phyloP scores from a whole-genome alignment of 352 stramenopile species.

The Pythium brachiatum region DNA sequence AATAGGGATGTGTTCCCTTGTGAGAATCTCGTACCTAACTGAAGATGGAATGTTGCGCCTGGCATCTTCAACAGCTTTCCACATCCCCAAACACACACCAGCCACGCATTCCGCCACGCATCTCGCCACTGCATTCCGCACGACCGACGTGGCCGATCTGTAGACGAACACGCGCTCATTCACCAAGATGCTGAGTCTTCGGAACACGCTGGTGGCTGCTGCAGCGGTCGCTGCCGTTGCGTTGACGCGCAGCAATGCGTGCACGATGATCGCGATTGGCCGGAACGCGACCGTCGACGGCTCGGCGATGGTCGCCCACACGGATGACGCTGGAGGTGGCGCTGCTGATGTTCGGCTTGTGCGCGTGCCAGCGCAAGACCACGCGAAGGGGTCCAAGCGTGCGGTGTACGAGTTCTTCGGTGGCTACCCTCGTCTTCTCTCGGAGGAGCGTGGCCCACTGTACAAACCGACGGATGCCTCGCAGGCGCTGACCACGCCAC shows the following conservation, averaged over 20 bases:
- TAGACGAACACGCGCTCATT: neutral
- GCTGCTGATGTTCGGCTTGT: constrained; percentile 82
- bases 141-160: neutral
- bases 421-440: constrained; percentile 51
- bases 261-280: constrained; percentile 77
- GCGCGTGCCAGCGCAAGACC: constrained; percentile 70
- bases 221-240: constrained; percentile 7
- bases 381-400: constrained; percentile 26
- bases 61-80: neutral
- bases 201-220: constrained; percentile 2
- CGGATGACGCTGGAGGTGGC: constrained; percentile 46
- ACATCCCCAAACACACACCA: neutral
- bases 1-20: constrained; percentile 1
- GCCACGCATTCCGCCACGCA: constrained; percentile 2
- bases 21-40: neutral
- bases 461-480: constrained; percentile 37
- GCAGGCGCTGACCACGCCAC: constrained; percentile 32
- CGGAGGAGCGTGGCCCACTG: constrained; percentile 50
- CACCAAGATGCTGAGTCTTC: neutral
- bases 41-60: neutral
- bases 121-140: no score
- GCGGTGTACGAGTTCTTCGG: constrained; percentile 47
- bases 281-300: constrained; percentile 61
- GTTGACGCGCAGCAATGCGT: constrained; percentile 32
- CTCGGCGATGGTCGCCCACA: constrained; percentile 76